These are phyloP conservation scores for Aspergillus nomiae DNA, from an alignment of 2,329 filamentous ascomycete genomes.

Conservation along the genomic window DNA sequence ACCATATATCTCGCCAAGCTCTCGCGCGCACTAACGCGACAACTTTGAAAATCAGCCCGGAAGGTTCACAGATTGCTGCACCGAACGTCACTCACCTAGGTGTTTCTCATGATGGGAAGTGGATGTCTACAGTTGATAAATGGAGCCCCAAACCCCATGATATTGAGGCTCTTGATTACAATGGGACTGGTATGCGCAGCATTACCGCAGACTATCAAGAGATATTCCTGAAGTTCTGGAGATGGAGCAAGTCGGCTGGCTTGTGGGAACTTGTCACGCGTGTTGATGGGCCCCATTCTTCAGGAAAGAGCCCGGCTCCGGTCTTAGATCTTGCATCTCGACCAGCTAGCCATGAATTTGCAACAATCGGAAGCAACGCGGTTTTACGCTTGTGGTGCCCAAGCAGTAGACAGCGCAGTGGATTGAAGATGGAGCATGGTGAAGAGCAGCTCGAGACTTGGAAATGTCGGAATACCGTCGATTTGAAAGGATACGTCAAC, in stretches of 20 bases:
- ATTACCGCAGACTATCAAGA: slow-evolving; percentile 58
- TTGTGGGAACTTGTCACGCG: slow-evolving; percentile 77
- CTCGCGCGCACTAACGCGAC: slow-evolving; percentile 86
- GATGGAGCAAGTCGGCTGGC: slow-evolving; percentile 57
- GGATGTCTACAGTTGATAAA: slow-evolving; percentile 89
- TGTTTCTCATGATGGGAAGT: slow-evolving; percentile 78
- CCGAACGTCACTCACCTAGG: slow-evolving; percentile 75
- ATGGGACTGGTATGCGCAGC: slow-evolving; percentile 44
- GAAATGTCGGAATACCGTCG: slow-evolving; percentile 64
- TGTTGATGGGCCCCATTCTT: slow-evolving; percentile 78
- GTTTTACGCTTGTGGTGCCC: slow-evolving; percentile 80
- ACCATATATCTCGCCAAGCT: slow-evolving; percentile 82
- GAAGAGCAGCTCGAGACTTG: slow-evolving; percentile 67
- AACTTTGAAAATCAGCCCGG: slow-evolving; percentile 72
- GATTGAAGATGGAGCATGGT: slow-evolving; percentile 56
- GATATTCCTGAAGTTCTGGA: slow-evolving; percentile 90
- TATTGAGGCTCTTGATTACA: slow-evolving; percentile 56
- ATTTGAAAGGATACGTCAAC: slow-evolving; percentile 45
- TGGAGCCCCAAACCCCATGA: slow-evolving; percentile 78
- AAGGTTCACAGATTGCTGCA: slow-evolving; percentile 71
- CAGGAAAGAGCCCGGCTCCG: slow-evolving; percentile 53
- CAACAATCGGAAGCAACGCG: slow-evolving; percentile 81
- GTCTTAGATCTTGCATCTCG: slow-evolving; percentile 75
- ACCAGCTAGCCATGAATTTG: slow-evolving; percentile 70
- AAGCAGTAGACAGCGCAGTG: slow-evolving; percentile 68